Percentiles rank a stretch among this genome's conserved stretches.
Evolutionary conservation across 208 protist species (phyloP).

Genomic region (Crithidia acanthocephali): DNA sequence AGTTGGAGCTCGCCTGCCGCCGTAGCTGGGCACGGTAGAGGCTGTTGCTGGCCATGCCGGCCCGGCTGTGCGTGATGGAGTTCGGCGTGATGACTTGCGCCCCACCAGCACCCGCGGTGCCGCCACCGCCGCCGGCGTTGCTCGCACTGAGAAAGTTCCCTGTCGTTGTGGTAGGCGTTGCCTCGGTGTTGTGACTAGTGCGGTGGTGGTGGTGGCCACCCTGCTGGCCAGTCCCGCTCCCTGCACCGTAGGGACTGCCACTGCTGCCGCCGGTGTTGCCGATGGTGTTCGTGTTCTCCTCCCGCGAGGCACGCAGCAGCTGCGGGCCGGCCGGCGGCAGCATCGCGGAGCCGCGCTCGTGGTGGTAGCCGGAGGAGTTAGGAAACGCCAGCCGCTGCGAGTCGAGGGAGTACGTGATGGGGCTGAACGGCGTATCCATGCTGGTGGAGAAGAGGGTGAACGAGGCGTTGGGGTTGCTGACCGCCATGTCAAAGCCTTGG

Average conservation of each 20-base stretch:
- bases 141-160: neutral
- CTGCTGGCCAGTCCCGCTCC: neutral
- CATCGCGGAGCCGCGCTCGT: slow-evolving; percentile 8
- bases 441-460: slow-evolving; percentile 83
- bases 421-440: slow-evolving; percentile 84
- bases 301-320: slow-evolving; percentile 25
- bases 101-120: neutral
- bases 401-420: slow-evolving; percentile 89
- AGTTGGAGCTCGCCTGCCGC: slow-evolving; percentile 17
- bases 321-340: slow-evolving; percentile 6
- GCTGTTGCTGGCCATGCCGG: slow-evolving; percentile 7
- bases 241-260: neutral
- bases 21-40: slow-evolving; percentile 18
- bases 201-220: too few species aligned
- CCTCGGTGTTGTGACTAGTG: neutral
- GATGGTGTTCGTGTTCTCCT: slow-evolving; percentile 4
- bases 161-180: neutral
- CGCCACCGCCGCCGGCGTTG: neutral
- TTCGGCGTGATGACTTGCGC: slow-evolving; percentile 5
- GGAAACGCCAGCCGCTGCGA: slow-evolving; percentile 33
- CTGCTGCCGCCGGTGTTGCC: neutral
- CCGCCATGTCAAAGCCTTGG: neutral
- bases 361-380: slow-evolving; percentile 12
- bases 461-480: slow-evolving; percentile 41
- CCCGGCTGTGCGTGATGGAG: slow-evolving; percentile 10